phyloP scores from a whole-genome alignment of 2,329 filamentous ascomycete genomes.

The Cladophialophora exuberans region DNA sequence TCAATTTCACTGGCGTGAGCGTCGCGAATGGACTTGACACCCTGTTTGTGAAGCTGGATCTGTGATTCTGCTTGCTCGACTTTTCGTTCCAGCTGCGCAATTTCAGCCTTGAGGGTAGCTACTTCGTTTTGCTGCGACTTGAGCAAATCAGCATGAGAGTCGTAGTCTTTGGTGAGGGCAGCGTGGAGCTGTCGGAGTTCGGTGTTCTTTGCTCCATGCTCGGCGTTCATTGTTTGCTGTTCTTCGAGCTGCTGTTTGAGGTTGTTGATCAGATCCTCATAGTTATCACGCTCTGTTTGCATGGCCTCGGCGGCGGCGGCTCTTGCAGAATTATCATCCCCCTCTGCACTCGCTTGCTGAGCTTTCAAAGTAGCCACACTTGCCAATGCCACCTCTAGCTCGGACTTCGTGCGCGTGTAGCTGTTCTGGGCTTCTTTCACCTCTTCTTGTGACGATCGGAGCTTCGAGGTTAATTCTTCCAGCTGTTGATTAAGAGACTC shows the following conservation, averaged over 20 bases:
- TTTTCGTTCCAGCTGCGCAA: slow-evolving; percentile 39
- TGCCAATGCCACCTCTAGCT: slow-evolving; percentile 70
- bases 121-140: slow-evolving; percentile 59
- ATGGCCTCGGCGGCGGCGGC: slow-evolving; percentile 49
- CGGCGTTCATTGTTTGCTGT: slow-evolving; percentile 74
- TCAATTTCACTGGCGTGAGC: slow-evolving; percentile 40
- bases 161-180: slow-evolving; percentile 67
- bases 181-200: slow-evolving; percentile 74
- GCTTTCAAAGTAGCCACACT: slow-evolving; percentile 53
- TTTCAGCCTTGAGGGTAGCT: slow-evolving; percentile 37
- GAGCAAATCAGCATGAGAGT: slow-evolving; percentile 65
- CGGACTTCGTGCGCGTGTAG: slow-evolving; percentile 71
- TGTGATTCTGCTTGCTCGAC: slow-evolving; percentile 56
- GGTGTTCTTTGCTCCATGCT: slow-evolving; percentile 69
- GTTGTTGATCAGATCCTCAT: slow-evolving; percentile 62
- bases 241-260: slow-evolving; percentile 78
- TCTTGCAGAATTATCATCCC: slow-evolving; percentile 26
- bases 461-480: slow-evolving; percentile 73
- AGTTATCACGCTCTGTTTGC: slow-evolving; percentile 57
- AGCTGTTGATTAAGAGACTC: slow-evolving; percentile 71
- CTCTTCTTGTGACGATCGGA: slow-evolving; percentile 69
- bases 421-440: slow-evolving; percentile 74
- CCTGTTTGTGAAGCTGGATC: slow-evolving; percentile 55
- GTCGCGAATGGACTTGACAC: slow-evolving; percentile 45
- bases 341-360: slow-evolving; percentile 36